These are phyloP conservation scores for Cenchrus fungigraminus DNA, from an alignment of 176 grass and related monocot genomes.

Conservation along the genomic window DNA sequence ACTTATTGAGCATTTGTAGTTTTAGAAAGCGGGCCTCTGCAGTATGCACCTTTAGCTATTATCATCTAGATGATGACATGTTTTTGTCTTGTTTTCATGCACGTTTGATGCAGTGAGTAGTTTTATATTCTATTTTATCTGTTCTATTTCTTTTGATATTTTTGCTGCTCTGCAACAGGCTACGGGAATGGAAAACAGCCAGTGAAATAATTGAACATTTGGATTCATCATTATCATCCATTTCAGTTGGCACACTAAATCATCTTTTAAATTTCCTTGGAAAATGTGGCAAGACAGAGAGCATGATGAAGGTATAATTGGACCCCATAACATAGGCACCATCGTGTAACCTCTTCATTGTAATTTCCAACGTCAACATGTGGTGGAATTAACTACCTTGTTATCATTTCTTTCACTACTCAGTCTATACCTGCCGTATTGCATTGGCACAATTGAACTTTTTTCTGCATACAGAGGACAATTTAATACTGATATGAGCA, in stretches of 20 bases:
- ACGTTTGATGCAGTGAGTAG: conserved; percentile 16
- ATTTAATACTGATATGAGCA: background rate
- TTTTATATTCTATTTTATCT: conserved; percentile 31
- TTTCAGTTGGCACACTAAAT: conserved; percentile 82
- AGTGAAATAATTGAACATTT: conserved; percentile 73
- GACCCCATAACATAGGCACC: background rate
- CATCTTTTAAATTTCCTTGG: conserved; percentile 89
- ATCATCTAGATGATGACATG: background rate
- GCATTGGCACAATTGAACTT: background rate
- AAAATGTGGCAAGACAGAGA: conserved; percentile 88
- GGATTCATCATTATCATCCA: conserved; percentile 71
- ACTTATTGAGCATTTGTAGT: conserved; percentile 5
- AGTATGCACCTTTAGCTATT: conserved; percentile 13
- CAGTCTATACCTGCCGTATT: conserved; percentile 16
- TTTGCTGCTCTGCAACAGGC: conserved; percentile 53
- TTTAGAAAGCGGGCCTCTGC: background rate
- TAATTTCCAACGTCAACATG: conserved; percentile 21
- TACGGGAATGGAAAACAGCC: conserved; percentile 84
- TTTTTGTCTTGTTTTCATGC: conserved; percentile 25
- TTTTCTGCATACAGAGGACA: conserved; percentile 15
- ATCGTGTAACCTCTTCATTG: conserved; percentile 2
- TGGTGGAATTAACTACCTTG: conserved; percentile 19
- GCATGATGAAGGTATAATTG: conserved; percentile 87
- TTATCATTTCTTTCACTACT: conserved; percentile 25
- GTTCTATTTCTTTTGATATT: background rate